phyloP scores from a whole-genome alignment of 2,329 filamentous ascomycete species.

The Aspergillus fumigatiaffinis region DNA sequence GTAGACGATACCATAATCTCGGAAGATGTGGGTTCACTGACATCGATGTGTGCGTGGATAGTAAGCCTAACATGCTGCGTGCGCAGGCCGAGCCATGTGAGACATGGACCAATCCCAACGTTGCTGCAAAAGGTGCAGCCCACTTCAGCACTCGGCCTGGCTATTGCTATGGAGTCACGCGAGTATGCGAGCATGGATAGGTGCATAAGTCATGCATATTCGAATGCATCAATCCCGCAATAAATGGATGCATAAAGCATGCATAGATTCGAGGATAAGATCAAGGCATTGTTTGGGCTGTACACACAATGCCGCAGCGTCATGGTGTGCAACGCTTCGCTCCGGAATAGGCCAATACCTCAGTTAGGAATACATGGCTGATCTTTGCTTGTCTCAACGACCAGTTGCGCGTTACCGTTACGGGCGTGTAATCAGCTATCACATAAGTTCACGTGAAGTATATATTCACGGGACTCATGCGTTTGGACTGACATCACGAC shows the following conservation, averaged over 20 bases:
- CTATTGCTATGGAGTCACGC: not conserved
- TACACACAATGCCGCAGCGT: not conserved
- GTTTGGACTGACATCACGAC: no score
- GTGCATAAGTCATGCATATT: not conserved
- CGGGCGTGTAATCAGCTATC: no score
- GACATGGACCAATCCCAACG: constrained; percentile 28
- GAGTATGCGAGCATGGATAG: not conserved
- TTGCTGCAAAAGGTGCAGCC: constrained; percentile 38
- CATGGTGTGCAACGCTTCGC: not conserved
- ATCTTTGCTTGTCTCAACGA: no score
- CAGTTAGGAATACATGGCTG: no score
- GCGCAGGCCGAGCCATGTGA: constrained; percentile 35
- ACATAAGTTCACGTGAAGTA: no score
- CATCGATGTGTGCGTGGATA: constrained; percentile 44
- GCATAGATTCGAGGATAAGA: not conserved
- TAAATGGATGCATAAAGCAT: not conserved
- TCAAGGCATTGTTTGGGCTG: not conserved
- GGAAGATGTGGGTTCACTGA: constrained; percentile 42
- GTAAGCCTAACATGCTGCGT: constrained; percentile 37
- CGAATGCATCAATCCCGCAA: not conserved
- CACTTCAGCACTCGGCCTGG: constrained; percentile 20
- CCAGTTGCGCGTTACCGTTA: no score
- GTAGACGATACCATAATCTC: constrained; percentile 40
- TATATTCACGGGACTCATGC: no score
- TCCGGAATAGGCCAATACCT: no score